Evolutionary conservation across 2,329 filamentous ascomycete species (phyloP).

Genomic region (Mycogone perniciosa): DNA sequence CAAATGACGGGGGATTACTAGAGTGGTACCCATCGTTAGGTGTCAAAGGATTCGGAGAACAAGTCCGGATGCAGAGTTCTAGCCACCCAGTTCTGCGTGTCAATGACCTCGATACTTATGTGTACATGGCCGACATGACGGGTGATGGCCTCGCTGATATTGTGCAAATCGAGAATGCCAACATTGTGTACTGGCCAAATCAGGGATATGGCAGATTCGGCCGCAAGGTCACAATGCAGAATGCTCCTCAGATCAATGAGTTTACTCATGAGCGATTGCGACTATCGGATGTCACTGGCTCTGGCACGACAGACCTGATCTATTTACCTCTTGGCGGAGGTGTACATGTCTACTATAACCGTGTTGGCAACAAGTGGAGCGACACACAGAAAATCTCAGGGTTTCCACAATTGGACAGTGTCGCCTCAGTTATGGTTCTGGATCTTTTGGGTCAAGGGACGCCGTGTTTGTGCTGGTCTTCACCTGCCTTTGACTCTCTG

Average conservation of each 20-base stretch:
- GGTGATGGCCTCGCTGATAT: slow-evolving; percentile 23
- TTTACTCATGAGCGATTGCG: slow-evolving; percentile 16
- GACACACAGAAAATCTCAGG: not conserved
- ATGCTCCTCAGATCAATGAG: slow-evolving; percentile 19
- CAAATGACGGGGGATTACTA: not conserved
- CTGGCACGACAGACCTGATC: slow-evolving; percentile 23
- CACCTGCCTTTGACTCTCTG: not conserved
- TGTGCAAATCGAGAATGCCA: slow-evolving; percentile 20
- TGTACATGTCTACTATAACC: slow-evolving; percentile 19
- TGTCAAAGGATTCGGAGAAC: not conserved
- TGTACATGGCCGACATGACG: slow-evolving; percentile 21
- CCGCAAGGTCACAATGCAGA: slow-evolving; percentile 21
- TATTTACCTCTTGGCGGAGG: slow-evolving; percentile 15
- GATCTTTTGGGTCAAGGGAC: slow-evolving; percentile 21
- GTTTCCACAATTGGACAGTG: slow-evolving; percentile 10
- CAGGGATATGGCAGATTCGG: slow-evolving; percentile 29
- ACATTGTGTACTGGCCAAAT: slow-evolving; percentile 30
- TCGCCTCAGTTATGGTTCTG: slow-evolving; percentile 10
- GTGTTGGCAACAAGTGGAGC: slow-evolving; percentile 16
- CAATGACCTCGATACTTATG: slow-evolving; percentile 7
- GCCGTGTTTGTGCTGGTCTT: slow-evolving; percentile 18
- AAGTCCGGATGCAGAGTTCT: not conserved
- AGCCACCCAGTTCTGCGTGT: slow-evolving; percentile 8
- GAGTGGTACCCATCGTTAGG: not conserved
- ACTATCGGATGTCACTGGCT: slow-evolving; percentile 20